Evolutionary conservation across 2,329 filamentous ascomycete genomes (phyloP), one percentile per base, ranked within the genome.

Genomic region (Zymoseptoria ardabiliae): DNA sequence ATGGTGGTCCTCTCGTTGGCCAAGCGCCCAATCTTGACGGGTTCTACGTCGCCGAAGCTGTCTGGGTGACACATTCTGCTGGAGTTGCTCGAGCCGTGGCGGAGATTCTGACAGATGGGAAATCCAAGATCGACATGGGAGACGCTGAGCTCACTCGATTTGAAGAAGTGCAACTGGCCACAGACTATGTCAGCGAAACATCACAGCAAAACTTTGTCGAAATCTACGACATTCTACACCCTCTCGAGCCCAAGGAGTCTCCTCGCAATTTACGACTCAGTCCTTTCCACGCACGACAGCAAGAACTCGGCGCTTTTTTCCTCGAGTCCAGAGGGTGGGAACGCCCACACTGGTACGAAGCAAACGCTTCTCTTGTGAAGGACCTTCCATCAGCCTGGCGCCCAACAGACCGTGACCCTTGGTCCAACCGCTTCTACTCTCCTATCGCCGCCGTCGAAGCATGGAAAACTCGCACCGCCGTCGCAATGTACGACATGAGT

Each of bases 11-110:
- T 0, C 75, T 87, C 0, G 75, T 87, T 1, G 84, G 84, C 2
- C 78, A 81, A 65, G 76, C 82, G 0, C 83, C 84, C 6, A 78
- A 77, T 13, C 70, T 87, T 0, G 81, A 85, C 52, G 82, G 82
- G 11, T 86, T 87, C 71, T 86, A 78, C 64, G 82, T 87, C 0
- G 84, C 84, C 0, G 84, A 87, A 65, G 84, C 84, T 4, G 83
- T 87, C 0, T 87, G 84, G 84, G 84, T 86, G 0, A 87, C 84
- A 19, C 84, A 87, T 63, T 86, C 84, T 0, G 83, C 83, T 0
- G 84, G 84, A 22, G 81, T 86, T 1, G 84, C 84, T 8, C 79
- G 82, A 23, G 83, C 84, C 0, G 68, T 87, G 1, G 84, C 84
- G 0, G 78, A 87, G 66, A 67, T 84, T 0, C 72, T 87, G 23